Conservation (phyloP, 202 grass and related monocot species). For the Zoysia matrella region DNA sequence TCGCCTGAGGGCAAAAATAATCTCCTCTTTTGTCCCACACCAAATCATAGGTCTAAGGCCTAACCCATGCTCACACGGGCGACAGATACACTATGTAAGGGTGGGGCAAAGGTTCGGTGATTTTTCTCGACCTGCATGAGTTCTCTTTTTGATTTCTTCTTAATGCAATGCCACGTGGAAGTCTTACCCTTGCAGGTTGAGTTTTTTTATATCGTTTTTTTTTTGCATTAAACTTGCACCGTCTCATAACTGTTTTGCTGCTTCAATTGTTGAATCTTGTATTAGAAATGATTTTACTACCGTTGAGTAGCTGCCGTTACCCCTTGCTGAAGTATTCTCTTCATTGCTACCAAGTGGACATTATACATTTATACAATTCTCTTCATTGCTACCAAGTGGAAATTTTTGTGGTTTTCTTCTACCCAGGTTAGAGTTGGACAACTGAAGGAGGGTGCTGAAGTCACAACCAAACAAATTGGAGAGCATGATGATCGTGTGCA, state of each 20-base stretch:
- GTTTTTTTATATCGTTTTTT: too few species aligned
- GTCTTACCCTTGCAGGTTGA: too few species aligned
- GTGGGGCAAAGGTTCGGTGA: too few species aligned
- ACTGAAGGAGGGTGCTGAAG: conserved; percentile 54
- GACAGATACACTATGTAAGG: too few species aligned
- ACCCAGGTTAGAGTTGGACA: conserved; percentile 74
- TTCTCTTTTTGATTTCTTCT: too few species aligned
- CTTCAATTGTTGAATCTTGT: neutral
- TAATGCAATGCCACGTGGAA: too few species aligned
- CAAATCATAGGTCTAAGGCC: too few species aligned
- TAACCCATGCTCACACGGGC: too few species aligned
- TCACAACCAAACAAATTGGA: conserved; percentile 68
- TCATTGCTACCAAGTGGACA: neutral
- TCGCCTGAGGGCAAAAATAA: too few species aligned
- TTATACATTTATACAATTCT: neutral
- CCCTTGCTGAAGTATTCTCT: neutral
- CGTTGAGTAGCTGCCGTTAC: neutral
- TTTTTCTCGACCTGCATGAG: too few species aligned
- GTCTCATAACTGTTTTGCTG: neutral
- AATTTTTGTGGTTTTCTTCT: conserved; percentile 16
- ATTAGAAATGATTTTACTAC: conserved; percentile 27
- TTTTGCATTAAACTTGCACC: neutral
- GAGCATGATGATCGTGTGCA: conserved; percentile 54
- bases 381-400: neutral
- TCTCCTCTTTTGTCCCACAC: too few species aligned